Base-by-base conservation (phyloP, 306 rosid genomes). In the Acacia crassicarpa region DNA sequence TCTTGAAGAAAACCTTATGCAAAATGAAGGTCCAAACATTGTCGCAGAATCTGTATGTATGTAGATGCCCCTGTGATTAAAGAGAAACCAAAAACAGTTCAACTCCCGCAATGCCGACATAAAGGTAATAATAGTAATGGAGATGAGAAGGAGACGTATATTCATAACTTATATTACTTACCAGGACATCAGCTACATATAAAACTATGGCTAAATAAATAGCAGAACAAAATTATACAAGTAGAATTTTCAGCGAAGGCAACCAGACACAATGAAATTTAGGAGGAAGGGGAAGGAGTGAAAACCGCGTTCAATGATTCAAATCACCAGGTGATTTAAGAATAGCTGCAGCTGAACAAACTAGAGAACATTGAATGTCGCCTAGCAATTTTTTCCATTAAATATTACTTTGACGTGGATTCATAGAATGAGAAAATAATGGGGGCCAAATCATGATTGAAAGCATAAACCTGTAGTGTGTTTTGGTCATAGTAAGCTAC, bases 21-120 rank as follows among this genome's bases (percentile, higher is more conserved):
- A 95, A 89, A 82, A 95, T 95, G 87, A 95, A 95, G 81, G 99
- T 95, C 99, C 99, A 92, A 59, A 93, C 97, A 73, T 95, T 95
- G 90, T 95, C 92, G 77, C 98, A 93, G 85, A 95, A 95, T 83
- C 99, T 89, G 84, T 95, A 95, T 45, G 99, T 95, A 88, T 93
- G 99, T 77, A 95, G 88, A 90, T 95, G 99, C 73, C 99, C 99
- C 98, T 93, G 96, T 78, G 74, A n/a, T 62, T 61, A 65, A 71
- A 71, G 16, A 41, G 38, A 19, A 72, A 59, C 6, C 3, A 45
- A 73, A 63, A 73, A n/a, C 78, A 61, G 51, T 59, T 80, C 66
- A 80, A 58, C 1, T 43, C 75, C 15, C 40, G 19, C n/a, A 43
- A 56, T 56, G 45, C 44, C 59, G 32, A 19, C 23, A 75, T 53